Evolutionary conservation across 1,284 basidiomycete genomes (phyloP), one percentile per base, ranked within the genome.

Genomic region (Exsudoporus floridanus): DNA sequence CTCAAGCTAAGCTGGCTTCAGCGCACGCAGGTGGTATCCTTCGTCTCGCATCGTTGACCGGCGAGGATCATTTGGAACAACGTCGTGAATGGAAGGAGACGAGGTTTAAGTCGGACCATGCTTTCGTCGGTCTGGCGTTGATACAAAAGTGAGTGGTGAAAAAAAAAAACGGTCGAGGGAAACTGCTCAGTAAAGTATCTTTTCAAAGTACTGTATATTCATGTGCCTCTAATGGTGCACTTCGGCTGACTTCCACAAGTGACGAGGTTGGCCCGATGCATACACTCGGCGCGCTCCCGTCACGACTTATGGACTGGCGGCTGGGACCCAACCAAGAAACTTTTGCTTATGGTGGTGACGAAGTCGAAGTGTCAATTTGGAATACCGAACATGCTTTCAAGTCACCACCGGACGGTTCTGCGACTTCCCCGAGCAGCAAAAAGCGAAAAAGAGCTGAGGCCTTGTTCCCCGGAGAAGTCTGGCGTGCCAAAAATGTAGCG

Each of bases 331-430:
- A 80, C 47, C 71, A 71, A 5, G 66, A 74, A 23, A 77, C 78
- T 0, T 93, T 95, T 70, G 82, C 85, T 0, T 88, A 92, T 57
- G 93, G 88, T 7, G 93, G 93, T 4, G 86, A 94, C 60, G 93
- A 95, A 69, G 89, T 95, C 16, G 91, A 94, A 54, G 69, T 93
- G 3, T 92, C 90, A 1, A 64, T 94, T 1, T 95, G 90, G 88
- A 79, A 92, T 63, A 78, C 83, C 3, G 86, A 92, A 62, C 70
- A 74, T 38, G 84, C 90, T 0, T 91, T 95, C 58, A 50, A 64
- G 7, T 49, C 64, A 8, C 57, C 38, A 19, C 27, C 60, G 6
- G 53, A 64, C 19, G 62, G 25, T 38, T 19, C 50, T 21, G 51
- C 55, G 7, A 44, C 60, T 36, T 50, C 55, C 43, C 21, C 60